phyloP scores from a whole-genome alignment of 176 grass and related monocot species.

The Carex cristatella region DNA sequence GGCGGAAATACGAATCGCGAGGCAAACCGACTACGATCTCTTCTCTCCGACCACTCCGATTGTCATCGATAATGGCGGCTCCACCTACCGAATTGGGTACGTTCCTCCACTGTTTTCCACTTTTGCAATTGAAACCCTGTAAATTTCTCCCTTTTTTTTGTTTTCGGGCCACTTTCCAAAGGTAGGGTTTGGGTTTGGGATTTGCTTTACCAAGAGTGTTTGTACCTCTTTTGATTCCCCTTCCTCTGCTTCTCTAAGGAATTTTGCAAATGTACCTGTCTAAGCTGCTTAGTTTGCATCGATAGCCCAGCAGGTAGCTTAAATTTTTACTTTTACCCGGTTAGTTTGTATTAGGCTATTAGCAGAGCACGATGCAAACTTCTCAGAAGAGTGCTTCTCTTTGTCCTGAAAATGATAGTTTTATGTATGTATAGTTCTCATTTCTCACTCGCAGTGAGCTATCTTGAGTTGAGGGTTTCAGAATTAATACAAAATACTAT shows the following conservation, averaged over 20 bases:
- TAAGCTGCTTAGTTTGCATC: background rate
- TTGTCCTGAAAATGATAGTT: background rate
- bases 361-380: background rate
- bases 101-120: constrained; percentile 4
- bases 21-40: constrained; percentile 53
- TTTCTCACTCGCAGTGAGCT: background rate
- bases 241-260: background rate
- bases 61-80: constrained; percentile 93
- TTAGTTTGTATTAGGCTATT: background rate
- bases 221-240: background rate
- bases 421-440: background rate
- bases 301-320: background rate
- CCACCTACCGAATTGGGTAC: constrained; percentile 85
- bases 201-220: background rate
- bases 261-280: background rate
- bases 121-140: constrained; percentile 34
- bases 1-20: background rate
- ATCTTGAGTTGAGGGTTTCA: background rate
- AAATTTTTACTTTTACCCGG: background rate
- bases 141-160: background rate
- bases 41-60: constrained; percentile 65
- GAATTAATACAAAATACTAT: background rate
- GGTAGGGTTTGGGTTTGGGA: background rate
- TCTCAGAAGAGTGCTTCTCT: background rate
- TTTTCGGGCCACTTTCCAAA: background rate